Conservation (phyloP, 371 early-diverging fungal species). For the Syncephalis fuscata region DNA sequence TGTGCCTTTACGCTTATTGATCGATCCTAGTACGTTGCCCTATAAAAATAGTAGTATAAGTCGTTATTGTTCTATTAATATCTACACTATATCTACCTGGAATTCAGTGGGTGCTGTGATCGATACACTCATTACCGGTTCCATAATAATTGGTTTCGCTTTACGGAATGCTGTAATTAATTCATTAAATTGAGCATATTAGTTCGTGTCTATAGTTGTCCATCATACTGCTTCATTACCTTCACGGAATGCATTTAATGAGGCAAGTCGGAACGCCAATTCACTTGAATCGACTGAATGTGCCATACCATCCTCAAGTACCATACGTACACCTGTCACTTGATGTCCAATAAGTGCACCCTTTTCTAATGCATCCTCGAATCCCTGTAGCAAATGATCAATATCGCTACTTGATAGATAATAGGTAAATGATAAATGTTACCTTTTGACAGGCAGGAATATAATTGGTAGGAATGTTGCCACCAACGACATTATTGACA, state of each 20-base stretch:
- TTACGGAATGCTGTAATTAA: conserved; percentile 66
- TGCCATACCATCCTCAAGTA: conserved; percentile 86
- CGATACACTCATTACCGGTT: conserved; percentile 94
- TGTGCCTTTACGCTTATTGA: conserved; percentile 94
- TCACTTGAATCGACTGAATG: conserved; percentile 95
- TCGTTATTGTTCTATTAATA: too few relatives aligned
- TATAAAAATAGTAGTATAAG: too few relatives aligned
- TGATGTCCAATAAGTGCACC: conserved; percentile 88
- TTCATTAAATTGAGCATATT: too few relatives aligned
- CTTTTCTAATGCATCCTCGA: conserved; percentile 78
- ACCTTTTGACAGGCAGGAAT: conserved; percentile 88
- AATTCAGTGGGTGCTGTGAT: conserved; percentile 84
- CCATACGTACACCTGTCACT: conserved; percentile 72
- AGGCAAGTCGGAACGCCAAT: conserved; percentile 89
- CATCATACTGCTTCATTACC: too few relatives aligned
- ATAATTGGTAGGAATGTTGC: conserved; percentile 86
- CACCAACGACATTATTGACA: conserved; percentile 67
- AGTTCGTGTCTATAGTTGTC: too few relatives aligned
- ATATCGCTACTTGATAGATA: too few relatives aligned
- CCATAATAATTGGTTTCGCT: conserved; percentile 71
- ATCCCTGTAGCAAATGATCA: conserved; percentile 39
- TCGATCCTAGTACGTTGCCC: conserved; percentile 75
- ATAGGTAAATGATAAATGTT: too few relatives aligned
- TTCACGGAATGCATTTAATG: conserved; percentile 76
- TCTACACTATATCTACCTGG: too few relatives aligned